These are phyloP conservation scores for Cercophora sp. DNA, from an alignment of 495 filamentous ascomycete species.

Conservation along the genomic window DNA sequence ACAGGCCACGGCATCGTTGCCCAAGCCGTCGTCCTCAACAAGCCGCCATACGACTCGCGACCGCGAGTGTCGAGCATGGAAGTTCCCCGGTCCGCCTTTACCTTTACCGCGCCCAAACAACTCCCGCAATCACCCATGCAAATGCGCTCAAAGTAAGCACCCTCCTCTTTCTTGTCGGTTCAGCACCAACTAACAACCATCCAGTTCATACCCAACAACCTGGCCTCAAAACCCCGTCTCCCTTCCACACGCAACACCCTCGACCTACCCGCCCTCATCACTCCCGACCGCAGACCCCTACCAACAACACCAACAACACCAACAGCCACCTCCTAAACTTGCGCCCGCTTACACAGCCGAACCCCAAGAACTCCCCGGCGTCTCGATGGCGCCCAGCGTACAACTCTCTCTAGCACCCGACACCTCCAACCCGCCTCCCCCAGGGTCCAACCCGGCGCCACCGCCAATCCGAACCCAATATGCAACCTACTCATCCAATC, in stretches of 20 bases:
- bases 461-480: constrained; percentile 46
- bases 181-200: too few relatives aligned
- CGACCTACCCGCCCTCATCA: constrained; percentile 38
- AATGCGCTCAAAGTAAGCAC: constrained; percentile 50
- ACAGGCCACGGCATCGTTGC: constrained; percentile 45
- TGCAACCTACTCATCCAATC: constrained; percentile 40
- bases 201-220: constrained; percentile 31
- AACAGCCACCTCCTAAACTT: constrained; percentile 44
- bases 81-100: constrained; percentile 48
- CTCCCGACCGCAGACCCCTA: constrained; percentile 44
- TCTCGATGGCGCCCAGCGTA: constrained; percentile 35
- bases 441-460: constrained; percentile 7
- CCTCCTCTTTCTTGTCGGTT: too few relatives aligned
- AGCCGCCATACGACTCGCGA: constrained; percentile 45
- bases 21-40: constrained; percentile 43
- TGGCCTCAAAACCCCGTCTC: constrained; percentile 39
- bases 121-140: constrained; percentile 49
- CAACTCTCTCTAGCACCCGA: constrained; percentile 41
- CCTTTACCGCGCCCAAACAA: constrained; percentile 49
- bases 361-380: constrained; percentile 44
- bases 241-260: constrained; percentile 36
- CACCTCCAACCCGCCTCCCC: constrained; percentile 34
- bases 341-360: constrained; percentile 43
- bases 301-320: constrained; percentile 46
- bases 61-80: constrained; percentile 44